Percentiles rank a stretch among this genome's conserved stretches.
phyloP scores from a whole-genome alignment of 169 alveolate genomes.

The Cryptosporidium ubiquitum region DNA sequence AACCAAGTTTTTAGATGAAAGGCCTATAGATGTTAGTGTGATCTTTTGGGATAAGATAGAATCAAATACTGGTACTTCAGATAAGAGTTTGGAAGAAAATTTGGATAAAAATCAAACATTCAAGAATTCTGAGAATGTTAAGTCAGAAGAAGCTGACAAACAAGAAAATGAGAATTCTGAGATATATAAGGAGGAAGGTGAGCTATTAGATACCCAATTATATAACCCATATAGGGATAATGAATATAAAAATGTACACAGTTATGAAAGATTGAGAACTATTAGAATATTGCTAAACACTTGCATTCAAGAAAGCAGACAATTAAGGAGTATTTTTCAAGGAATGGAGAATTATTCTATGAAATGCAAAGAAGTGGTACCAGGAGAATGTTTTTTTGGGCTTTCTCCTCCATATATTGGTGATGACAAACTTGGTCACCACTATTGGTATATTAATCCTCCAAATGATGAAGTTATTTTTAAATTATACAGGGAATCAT shows the following conservation, averaged over 20 bases:
- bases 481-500: conserved; percentile 41
- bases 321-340: conserved; percentile 31
- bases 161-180: neutral
- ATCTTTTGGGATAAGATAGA: conserved; percentile 57
- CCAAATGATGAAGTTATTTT: conserved; percentile 51
- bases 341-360: conserved; percentile 39
- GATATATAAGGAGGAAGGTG: conserved; percentile 3
- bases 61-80: neutral
- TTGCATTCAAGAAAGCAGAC: conserved; percentile 68
- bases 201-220: neutral
- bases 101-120: neutral
- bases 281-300: conserved; percentile 48
- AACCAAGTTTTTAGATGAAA: conserved; percentile 66
- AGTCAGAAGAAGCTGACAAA: neutral
- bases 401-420: conserved; percentile 60
- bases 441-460: conserved; percentile 66
- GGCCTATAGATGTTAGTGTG: conserved; percentile 49
- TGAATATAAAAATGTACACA: conserved; percentile 43
- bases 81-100: neutral
- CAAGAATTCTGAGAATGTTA: neutral
- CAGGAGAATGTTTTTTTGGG: conserved; percentile 67
- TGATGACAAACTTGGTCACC: conserved; percentile 28
- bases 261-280: conserved; percentile 58
- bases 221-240: conserved; percentile 69
- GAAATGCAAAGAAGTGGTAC: conserved; percentile 20